Evolutionary conservation across 768 basidiomycete species (phyloP), one percentile per base, ranked within the genome.

Genomic region (Rhizopogon salebrosus): DNA sequence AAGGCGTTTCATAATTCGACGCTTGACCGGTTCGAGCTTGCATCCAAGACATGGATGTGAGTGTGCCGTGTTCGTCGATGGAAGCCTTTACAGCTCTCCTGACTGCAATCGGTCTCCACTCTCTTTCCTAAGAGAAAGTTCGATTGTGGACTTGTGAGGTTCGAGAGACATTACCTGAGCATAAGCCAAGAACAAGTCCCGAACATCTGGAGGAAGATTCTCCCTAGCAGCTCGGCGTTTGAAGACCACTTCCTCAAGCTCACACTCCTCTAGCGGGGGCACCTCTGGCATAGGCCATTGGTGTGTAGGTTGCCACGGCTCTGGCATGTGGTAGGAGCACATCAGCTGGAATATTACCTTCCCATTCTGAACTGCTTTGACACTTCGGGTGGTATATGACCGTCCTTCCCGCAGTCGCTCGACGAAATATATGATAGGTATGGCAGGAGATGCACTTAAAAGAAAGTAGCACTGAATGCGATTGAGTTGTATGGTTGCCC

Each of bases 301-400:
- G 59, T 84, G 75, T 8, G 71, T 64, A 1, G 83, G 87, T 62
- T 90, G 89, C 79, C 81, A 82, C 9, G 82, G 80, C 62, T 93
- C 91, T 3, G 87, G 86, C 48, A 73, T 76, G 56, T 92, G 89
- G 75, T 91, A 93, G 4, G 90, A 92, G 65, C 88, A 92, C 54
- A 89, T 63, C 70, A 92, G 74, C 38, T 86, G 76, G 64, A 82
- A 82, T 52, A 82, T 71, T n/a, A 66, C 64, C 40, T 67, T 68
- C n/a, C 80, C 80, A 34, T 69, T 67, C 53, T 83, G 82, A 38
- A 82, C 70, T 20, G 84, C 83, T 60, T 79, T 82, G 56, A 86
- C 79, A 18, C 64, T 76, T 48, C 82, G 80, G 3, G 89, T 89
- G 42, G 77, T 73, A 64, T 90, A 92, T 11, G 86, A 85, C 24